These are phyloP conservation scores for Fusarium sp. DNA, from an alignment of 2,329 filamentous ascomycete genomes.

Conservation along the genomic window DNA sequence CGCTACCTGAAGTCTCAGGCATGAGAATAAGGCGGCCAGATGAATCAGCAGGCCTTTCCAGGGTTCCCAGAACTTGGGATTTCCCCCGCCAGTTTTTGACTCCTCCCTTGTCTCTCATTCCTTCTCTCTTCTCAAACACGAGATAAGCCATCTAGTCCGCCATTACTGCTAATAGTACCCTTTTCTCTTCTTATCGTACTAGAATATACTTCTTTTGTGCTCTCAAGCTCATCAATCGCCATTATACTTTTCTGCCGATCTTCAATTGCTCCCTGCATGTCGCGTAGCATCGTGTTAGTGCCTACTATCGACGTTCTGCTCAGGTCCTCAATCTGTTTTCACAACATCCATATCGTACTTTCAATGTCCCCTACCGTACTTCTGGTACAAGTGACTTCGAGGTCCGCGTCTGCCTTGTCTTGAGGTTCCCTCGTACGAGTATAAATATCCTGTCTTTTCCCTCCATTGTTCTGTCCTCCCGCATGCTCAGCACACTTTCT, in stretches of 20 bases:
- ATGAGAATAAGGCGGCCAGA: slow-evolving; percentile 8
- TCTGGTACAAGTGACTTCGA: slow-evolving; percentile 19
- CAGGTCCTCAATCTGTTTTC: not conserved
- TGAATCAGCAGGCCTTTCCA: slow-evolving; percentile 16
- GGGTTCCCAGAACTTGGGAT: not conserved
- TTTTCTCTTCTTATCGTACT: not conserved
- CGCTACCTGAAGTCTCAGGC: slow-evolving; percentile 32
- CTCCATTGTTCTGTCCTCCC: slow-evolving; percentile 20
- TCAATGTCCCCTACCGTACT: slow-evolving; percentile 13
- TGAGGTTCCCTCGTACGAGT: slow-evolving; percentile 18
- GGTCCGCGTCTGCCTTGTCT: slow-evolving; percentile 11
- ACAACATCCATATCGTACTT: not conserved
- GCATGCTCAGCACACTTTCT: slow-evolving; percentile 17
- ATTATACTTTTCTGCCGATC: too few species aligned
- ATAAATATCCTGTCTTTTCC: slow-evolving; percentile 45
- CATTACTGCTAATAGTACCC: not conserved
- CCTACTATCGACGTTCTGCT: not conserved
- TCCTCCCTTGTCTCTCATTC: not conserved
- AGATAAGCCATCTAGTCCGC: slow-evolving; percentile 13
- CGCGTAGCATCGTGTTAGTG: slow-evolving; percentile 6
- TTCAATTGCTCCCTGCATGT: not conserved
- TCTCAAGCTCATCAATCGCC: not conserved
- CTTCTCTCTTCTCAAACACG: not conserved
- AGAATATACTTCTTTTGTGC: not conserved
- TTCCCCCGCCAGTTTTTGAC: not conserved